phyloP scores from a whole-genome alignment of 257 asterid species.

The Solanum okadae region DNA sequence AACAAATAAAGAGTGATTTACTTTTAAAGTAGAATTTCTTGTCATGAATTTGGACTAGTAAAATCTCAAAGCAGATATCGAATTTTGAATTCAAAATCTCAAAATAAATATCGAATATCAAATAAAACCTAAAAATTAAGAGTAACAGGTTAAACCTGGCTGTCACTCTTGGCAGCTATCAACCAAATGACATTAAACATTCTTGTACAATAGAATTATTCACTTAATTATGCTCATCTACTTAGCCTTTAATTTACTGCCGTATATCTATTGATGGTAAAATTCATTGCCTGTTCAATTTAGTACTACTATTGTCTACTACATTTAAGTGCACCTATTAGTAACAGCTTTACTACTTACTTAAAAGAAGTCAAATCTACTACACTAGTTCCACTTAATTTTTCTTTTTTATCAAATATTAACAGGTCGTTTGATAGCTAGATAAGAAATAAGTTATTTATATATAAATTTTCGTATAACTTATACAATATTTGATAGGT shows the following conservation, averaged over 20 bases:
- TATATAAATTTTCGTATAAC: too few relatives aligned
- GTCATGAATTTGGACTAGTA: neutral
- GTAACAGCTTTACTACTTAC: neutral
- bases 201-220: neutral
- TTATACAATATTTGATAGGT: neutral
- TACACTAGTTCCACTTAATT: neutral
- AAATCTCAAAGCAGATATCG: neutral
- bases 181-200: neutral
- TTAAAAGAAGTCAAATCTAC: neutral
- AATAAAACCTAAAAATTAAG: neutral
- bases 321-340: neutral
- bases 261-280: neutral
- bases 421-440: too few relatives aligned
- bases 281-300: neutral
- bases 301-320: neutral
- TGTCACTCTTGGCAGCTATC: slow-evolving; percentile 6
- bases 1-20: neutral
- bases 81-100: neutral
- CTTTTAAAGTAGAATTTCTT: neutral
- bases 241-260: neutral
- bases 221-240: neutral
- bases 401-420: too few relatives aligned
- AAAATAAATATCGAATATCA: neutral
- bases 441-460: too few relatives aligned
- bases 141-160: neutral